These are phyloP conservation scores for Rutidosis leptorrhynchoides DNA, from an alignment of 129 eudicot species.

Conservation along the genomic window DNA sequence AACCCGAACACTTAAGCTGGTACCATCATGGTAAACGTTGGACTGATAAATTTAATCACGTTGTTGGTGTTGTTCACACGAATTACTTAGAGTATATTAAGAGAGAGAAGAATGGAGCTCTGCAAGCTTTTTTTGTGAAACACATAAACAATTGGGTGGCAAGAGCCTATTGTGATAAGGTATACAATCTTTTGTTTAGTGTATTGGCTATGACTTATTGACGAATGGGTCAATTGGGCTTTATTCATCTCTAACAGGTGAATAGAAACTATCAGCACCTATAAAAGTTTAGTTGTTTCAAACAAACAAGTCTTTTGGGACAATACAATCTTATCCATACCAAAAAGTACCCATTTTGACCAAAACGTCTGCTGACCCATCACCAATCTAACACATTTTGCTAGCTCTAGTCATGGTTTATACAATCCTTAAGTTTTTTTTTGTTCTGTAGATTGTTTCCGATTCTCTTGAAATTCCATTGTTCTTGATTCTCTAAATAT, in stretches of 20 bases:
- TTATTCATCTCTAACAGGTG: background rate
- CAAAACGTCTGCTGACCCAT: background rate
- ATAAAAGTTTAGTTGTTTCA: background rate
- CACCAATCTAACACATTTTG: background rate
- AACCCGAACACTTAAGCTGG: constrained; percentile 97
- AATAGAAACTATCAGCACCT: background rate
- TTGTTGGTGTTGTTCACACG: constrained; percentile 95
- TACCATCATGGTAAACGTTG: constrained; percentile 96
- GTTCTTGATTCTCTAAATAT: background rate
- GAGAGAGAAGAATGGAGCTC: constrained; percentile 90
- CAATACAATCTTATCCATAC: background rate
- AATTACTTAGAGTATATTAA: constrained; percentile 94
- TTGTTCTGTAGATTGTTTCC: background rate
- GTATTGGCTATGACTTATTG: background rate
- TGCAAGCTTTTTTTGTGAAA: constrained; percentile 88
- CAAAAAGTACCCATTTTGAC: background rate
- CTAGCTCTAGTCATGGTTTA: background rate
- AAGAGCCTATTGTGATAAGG: constrained; percentile 91
- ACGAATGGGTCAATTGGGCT: background rate
- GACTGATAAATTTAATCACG: constrained; percentile 98
- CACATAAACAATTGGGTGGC: constrained; percentile 81
- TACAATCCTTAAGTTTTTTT: background rate
- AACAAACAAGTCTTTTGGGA: background rate
- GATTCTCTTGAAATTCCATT: background rate
- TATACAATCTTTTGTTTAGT: constrained; percentile 20